Conservation (phyloP, 73 alveolate species). For the Blepharisma stoltei region DNA sequence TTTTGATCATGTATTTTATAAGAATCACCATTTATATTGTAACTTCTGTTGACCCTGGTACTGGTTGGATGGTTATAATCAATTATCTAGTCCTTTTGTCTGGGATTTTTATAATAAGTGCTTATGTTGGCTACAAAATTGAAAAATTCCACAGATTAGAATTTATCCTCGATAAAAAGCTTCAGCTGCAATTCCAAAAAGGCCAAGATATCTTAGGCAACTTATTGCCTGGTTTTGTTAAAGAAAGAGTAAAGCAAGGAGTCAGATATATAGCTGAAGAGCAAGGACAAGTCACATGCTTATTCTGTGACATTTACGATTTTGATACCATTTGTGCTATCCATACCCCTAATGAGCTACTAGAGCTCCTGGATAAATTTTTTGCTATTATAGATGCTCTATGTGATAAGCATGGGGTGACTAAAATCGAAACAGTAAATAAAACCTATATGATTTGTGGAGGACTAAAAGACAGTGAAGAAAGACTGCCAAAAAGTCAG, state of each 20-base stretch:
- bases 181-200: constrained; percentile 15
- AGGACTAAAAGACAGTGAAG: constrained; percentile 67
- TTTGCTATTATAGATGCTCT: constrained; percentile 56
- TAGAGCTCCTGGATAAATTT: constrained; percentile 53
- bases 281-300: constrained; percentile 53
- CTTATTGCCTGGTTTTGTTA: constrained; percentile 61
- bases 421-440: constrained; percentile 83
- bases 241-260: constrained; percentile 65
- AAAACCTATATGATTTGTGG: constrained; percentile 91
- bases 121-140: constrained; percentile 8
- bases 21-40: background rate
- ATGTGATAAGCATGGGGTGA: constrained; percentile 47
- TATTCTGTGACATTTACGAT: constrained; percentile 56
- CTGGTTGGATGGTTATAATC: background rate
- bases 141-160: constrained; percentile 34
- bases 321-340: constrained; percentile 54
- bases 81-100: background rate
- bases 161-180: constrained; percentile 1
- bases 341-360: constrained; percentile 52
- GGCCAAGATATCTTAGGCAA: constrained; percentile 47
- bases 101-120: background rate
- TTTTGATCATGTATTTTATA: background rate
- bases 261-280: constrained; percentile 58
- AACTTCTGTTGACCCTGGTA: background rate
- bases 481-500: background rate